phyloP scores from a whole-genome alignment of 2,329 filamentous ascomycete species.

The Teratosphaeria viscida region DNA sequence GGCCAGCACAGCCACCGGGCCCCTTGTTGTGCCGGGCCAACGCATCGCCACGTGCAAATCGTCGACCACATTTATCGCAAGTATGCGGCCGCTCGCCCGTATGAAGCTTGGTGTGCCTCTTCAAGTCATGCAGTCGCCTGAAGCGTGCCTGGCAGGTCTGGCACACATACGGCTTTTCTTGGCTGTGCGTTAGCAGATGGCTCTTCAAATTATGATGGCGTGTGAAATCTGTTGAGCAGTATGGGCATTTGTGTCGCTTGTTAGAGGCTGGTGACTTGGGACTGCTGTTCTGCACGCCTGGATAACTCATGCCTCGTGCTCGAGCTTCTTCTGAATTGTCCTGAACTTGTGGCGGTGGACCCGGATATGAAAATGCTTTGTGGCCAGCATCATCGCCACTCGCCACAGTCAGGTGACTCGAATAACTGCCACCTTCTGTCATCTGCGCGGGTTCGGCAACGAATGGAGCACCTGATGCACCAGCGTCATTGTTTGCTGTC shows the following conservation, averaged over 20 bases:
- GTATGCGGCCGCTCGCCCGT: constrained; percentile 93
- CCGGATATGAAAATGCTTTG: constrained; percentile 55
- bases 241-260: constrained; percentile 94
- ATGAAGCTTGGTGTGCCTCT: constrained; percentile 91
- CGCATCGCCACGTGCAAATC: constrained; percentile 91
- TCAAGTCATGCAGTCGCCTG: constrained; percentile 83
- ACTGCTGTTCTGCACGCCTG: constrained; percentile 44
- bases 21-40: constrained; percentile 92
- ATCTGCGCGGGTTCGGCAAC: constrained; percentile 26
- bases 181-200: constrained; percentile 90
- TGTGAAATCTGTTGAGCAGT: constrained; percentile 93
- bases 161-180: constrained; percentile 95
- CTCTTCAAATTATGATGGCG: constrained; percentile 96
- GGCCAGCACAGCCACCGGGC: constrained; percentile 85
- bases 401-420: constrained; percentile 13
- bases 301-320: constrained; percentile 47
- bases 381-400: constrained; percentile 25
- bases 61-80: constrained; percentile 86
- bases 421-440: constrained; percentile 28
- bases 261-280: constrained; percentile 55
- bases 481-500: constrained; percentile 33
- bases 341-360: constrained; percentile 40
- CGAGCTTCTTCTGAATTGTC: constrained; percentile 40
- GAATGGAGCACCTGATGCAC: constrained; percentile 27
- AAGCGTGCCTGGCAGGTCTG: constrained; percentile 90